Conservation (phyloP, 2,329 filamentous ascomycete species). For the Pseudovirgaria hyperparasitica region DNA sequence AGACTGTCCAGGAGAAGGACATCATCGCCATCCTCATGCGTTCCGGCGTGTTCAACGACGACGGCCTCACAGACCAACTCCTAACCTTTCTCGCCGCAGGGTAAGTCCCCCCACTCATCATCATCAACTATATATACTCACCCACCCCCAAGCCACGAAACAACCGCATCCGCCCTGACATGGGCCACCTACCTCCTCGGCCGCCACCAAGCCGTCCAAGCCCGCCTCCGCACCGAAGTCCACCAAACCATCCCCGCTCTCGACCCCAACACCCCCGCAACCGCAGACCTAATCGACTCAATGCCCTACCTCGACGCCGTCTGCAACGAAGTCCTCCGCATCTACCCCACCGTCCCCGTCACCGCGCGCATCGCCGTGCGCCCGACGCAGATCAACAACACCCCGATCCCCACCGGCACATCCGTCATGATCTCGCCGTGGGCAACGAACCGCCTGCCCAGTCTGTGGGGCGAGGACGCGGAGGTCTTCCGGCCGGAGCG, state of each 20-base stretch:
- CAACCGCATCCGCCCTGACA: constrained; percentile 61
- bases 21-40: constrained; percentile 30
- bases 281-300: constrained; percentile 27
- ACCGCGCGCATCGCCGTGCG: constrained; percentile 18
- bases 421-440: constrained; percentile 33
- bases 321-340: constrained; percentile 29
- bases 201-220: constrained; percentile 43
- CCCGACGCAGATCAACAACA: constrained; percentile 18
- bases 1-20: constrained; percentile 24
- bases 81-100: constrained; percentile 38
- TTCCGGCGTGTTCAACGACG: constrained; percentile 22
- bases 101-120: constrained; percentile 37
- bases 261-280: constrained; percentile 10
- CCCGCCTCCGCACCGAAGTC: constrained; percentile 44
- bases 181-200: constrained; percentile 39
- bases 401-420: constrained; percentile 27
- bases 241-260: constrained; percentile 50
- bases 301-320: constrained; percentile 34
- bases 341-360: constrained; percentile 26
- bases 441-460: constrained; percentile 29
- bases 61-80: constrained; percentile 18
- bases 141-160: constrained; percentile 47
- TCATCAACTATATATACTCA: constrained; percentile 31
- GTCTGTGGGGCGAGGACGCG: constrained; percentile 40
- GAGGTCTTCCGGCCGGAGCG: constrained; percentile 27